Base-by-base conservation (phyloP, 139 green algal genomes). In the Closterium sp. region DNA sequence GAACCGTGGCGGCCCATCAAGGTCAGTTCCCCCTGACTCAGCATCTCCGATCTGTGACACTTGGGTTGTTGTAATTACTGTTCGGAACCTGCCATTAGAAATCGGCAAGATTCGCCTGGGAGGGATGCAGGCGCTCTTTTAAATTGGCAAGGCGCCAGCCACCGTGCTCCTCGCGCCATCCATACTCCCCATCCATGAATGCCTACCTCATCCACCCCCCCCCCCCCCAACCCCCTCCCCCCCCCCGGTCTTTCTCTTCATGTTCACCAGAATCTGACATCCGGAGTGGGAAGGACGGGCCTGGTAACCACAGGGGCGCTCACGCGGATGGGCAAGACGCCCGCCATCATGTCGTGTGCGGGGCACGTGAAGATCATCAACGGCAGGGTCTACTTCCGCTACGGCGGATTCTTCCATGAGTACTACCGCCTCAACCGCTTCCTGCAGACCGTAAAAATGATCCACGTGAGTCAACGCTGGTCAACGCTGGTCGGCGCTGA, bases 1-100 rank as follows among this genome's bases (percentile, higher is more conserved):
- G 89, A 38, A 25, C 66, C 89, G 31, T 91, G 89, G 89, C 33
- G 34, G 3, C 89, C 89, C 38, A 34, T 91, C 31, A 89, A 91
- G 76, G 89, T 91, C 23, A 89, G n/a, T 38, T n/a, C 12, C n/a
- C n/a, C n/a, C n/a, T n/a, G n/a, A n/a, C n/a, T n/a, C n/a, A n/a
- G n/a, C n/a, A n/a, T n/a, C n/a, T n/a, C n/a, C n/a, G n/a, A n/a
- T n/a, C n/a, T n/a, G n/a, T n/a, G n/a, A n/a, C n/a, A n/a, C n/a
- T n/a, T n/a, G n/a, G n/a, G n/a, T n/a, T n/a, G n/a, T n/a, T n/a
- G n/a, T n/a, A n/a, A n/a, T n/a, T n/a, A n/a, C n/a, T n/a, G n/a
- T n/a, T n/a, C n/a, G n/a, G n/a, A n/a, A n/a, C n/a, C n/a, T n/a
- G n/a, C n/a, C n/a, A n/a, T n/a, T n/a, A n/a, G n/a, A n/a, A n/a